These are phyloP conservation scores for Phialocephala subalpina DNA, from an alignment of 2,329 filamentous ascomycete species.

Conservation along the genomic window DNA sequence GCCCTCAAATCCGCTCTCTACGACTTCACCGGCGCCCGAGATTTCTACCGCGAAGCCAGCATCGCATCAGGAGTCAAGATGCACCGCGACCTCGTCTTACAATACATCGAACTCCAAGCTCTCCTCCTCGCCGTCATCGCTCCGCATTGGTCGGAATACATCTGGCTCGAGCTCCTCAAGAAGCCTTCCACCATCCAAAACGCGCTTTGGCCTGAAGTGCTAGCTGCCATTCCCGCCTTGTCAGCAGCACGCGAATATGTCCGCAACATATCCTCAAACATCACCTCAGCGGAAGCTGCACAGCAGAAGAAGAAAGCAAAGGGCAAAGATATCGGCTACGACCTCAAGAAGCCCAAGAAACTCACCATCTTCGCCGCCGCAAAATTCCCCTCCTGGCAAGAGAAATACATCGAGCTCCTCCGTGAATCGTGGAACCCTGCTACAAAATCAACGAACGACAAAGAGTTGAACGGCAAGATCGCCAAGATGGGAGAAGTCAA, in stretches of 20 bases:
- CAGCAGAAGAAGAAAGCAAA: conserved; percentile 92
- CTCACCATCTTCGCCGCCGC: conserved; percentile 85
- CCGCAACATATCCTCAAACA: conserved; percentile 73
- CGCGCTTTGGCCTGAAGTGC: conserved; percentile 76
- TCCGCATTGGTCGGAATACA: conserved; percentile 93
- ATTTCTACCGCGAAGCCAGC: conserved; percentile 88
- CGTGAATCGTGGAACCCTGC: conserved; percentile 72
- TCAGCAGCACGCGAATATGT: conserved; percentile 86
- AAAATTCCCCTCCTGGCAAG: conserved; percentile 89
- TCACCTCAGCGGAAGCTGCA: conserved; percentile 84
- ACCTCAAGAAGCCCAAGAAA: conserved; percentile 92
- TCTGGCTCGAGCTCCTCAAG: conserved; percentile 91
- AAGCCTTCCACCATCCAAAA: conserved; percentile 81
- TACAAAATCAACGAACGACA: conserved; percentile 75
- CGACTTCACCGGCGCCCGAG: conserved; percentile 87
- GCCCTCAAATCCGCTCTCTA: conserved; percentile 89
- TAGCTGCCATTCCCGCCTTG: conserved; percentile 70
- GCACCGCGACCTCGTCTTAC: conserved; percentile 80
- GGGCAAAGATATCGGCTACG: conserved; percentile 85
- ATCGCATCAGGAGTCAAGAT: conserved; percentile 81
- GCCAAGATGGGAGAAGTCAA: conserved; percentile 90
- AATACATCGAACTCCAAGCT: conserved; percentile 88
- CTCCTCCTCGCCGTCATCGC: conserved; percentile 84
- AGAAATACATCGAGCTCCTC: conserved; percentile 85
- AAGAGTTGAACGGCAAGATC: conserved; percentile 79